Conservation (phyloP, 2,329 filamentous ascomycete species). For the Penicillium concentricum region DNA sequence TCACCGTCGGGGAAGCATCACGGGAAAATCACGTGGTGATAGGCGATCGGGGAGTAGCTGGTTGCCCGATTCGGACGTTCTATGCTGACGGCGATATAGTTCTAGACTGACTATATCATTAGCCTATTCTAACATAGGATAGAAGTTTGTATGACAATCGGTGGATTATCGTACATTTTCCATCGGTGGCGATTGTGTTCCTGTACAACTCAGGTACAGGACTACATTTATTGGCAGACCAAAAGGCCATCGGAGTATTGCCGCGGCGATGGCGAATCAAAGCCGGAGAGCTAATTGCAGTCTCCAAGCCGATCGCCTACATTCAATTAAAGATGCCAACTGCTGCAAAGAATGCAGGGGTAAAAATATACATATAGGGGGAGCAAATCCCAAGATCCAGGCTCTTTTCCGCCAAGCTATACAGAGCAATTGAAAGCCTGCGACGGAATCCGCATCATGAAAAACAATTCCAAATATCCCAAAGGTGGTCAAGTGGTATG, state of each 20-base stretch:
- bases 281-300: background rate
- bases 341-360: background rate
- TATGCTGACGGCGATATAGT: background rate
- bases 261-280: background rate
- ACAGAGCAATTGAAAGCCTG: background rate
- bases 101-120: background rate
- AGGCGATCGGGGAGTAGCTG: conserved; percentile 25
- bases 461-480: background rate
- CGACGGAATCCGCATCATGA: background rate
- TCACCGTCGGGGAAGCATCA: conserved; percentile 21
- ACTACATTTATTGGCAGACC: background rate
- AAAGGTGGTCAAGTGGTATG: background rate
- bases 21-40: conserved; percentile 44
- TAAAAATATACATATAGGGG: background rate
- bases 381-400: background rate
- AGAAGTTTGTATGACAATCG: too few relatives aligned
- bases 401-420: background rate
- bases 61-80: conserved; percentile 11
- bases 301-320: background rate
- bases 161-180: too few relatives aligned
- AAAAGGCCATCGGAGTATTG: background rate
- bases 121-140: background rate
- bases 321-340: background rate
- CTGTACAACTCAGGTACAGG: background rate
- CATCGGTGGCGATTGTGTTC: background rate